Base-by-base conservation (phyloP, 768 basidiomycete species). In the Podaxis sp. region DNA sequence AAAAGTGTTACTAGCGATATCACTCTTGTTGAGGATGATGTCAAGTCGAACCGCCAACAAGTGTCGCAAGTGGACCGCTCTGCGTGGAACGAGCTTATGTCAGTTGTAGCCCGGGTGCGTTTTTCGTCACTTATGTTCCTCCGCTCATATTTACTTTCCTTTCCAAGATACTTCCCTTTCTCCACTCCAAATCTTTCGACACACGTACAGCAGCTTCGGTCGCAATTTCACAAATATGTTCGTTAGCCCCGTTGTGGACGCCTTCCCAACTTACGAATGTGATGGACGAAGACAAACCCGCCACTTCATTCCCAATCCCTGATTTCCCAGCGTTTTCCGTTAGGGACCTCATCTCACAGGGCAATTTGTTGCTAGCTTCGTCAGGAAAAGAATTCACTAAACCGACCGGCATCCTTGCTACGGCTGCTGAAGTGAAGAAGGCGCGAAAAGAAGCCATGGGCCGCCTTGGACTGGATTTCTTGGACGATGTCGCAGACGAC, bases 361-460 rank as follows among this genome's bases (percentile, higher is more conserved):
- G 89, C 5, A 86, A 84, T 26, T 83, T 93, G 2, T 83, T 99
- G 3, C 82, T 99, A 2, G 91, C 93, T 1, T 96, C 94, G 2
- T 95, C 96, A 0, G 96, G 96, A 5, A 95, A 94, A 69, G 96
- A 99, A 74, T 99, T 95, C 65, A 72, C 77, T 22, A 92, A 87
- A 68, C 90, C 90, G 2, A 73, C 85, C 3, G 88, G 87, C 12
- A 89, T 92, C 55, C 80, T 90, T 37, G 82, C 88, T 4, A 91
- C 84, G 60, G 77, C 90, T 2, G 83, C 86, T 37, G 94, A 96
- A 72, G 90, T 96, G 4, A 91, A 89, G 71, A 89, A 89, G 60
- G 93, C 93, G 2, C 87, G 93, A 26, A 91, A 89, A 70, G 94
- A 95, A 69, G 92, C 93, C 10, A 92, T 96, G 87, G 85, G 85